Base-by-base conservation (phyloP, 2,329 filamentous ascomycete genomes). In the Arthrocladium fulminans region DNA sequence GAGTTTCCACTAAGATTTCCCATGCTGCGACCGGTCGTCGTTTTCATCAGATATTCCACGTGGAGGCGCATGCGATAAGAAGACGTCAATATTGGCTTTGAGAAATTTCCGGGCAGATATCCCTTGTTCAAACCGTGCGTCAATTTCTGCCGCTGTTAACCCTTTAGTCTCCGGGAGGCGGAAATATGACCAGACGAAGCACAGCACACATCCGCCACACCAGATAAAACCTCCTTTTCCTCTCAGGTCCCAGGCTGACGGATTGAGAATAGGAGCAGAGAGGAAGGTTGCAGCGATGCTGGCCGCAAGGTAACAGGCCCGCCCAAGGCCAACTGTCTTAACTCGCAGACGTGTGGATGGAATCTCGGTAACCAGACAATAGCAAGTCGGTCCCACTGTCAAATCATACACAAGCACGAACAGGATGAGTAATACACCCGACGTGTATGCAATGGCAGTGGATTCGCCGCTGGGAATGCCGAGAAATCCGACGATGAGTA, bases 341-440 rank as follows among this genome's bases (percentile, higher is more conserved):
- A 69, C 66, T 51, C 73, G 72, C 27, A 79, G 67, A 8, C 74
- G 65, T 1, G 72, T 74, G 1, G 74, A 75, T 0, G 73, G 73
- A 3, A 77, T 65, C 55, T 78, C 75, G 0, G 74, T 67, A 19
- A 77, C 66, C 15, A 77, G 59, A 0, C 68, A 69, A 56, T 76
- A 79, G 12, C 69, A 73, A 1, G 77, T 68, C 0, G 74, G 73
- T 0, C 75, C 76, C 15, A 78, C 67, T 2, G 72, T 72, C 49
- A 71, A 67, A 62, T 74, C 73, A 60, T 78, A 79, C 8, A 73
- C 63, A 45, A 77, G 73, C 0, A 72, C 75, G 54, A 73, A 77
- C 32, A 75, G 59, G 34, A 79, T 66, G 3, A 78, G 63, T 57
- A 79, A 61, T 2, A 68, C 65, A 2, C 73, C 76, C 0, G 51